Evolutionary conservation across 176 grass and related monocot genomes (phyloP).

Genomic region (Areca catechu): DNA sequence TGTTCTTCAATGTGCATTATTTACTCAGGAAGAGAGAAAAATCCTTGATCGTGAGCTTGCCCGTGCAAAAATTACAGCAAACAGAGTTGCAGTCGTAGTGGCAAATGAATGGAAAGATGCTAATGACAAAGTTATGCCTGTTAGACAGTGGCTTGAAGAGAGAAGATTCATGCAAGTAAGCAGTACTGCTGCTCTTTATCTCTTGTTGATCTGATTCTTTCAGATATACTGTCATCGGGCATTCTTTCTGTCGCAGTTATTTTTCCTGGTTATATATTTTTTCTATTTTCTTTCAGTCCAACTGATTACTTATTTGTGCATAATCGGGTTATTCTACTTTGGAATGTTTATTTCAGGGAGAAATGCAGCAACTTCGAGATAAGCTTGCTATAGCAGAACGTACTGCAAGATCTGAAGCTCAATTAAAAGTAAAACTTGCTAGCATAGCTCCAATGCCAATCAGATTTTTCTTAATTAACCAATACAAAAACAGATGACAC

Average conservation of each 20-base stretch:
- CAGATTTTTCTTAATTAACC: too few relatives aligned
- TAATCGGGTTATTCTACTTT: constrained; percentile 1
- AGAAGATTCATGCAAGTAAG: constrained; percentile 92
- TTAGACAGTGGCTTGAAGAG: constrained; percentile 98
- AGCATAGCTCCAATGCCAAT: too few relatives aligned
- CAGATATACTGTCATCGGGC: too few relatives aligned
- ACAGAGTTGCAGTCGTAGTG: constrained; percentile 92
- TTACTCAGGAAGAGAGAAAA: constrained; percentile 82
- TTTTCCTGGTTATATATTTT: too few relatives aligned
- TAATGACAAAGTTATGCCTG: constrained; percentile 99
- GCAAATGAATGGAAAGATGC: constrained; percentile 99
- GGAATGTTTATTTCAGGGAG: constrained; percentile 40
- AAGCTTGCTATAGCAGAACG: constrained; percentile 88
- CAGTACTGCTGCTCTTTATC: background rate
- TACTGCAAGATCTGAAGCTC: constrained; percentile 71
- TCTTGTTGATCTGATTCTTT: too few relatives aligned
- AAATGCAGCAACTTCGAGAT: constrained; percentile 96
- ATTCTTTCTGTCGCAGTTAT: too few relatives aligned
- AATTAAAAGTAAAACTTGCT: constrained; percentile 56
- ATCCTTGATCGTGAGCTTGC: constrained; percentile 83
- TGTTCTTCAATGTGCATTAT: constrained; percentile 11
- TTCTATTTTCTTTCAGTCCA: too few relatives aligned
- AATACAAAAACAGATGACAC: too few relatives aligned
- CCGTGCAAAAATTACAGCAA: constrained; percentile 84
- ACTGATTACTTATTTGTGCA: too few relatives aligned